These are phyloP conservation scores for Hyaloscypha finlandica DNA, from an alignment of 495 filamentous ascomycete species.

Conservation along the genomic window DNA sequence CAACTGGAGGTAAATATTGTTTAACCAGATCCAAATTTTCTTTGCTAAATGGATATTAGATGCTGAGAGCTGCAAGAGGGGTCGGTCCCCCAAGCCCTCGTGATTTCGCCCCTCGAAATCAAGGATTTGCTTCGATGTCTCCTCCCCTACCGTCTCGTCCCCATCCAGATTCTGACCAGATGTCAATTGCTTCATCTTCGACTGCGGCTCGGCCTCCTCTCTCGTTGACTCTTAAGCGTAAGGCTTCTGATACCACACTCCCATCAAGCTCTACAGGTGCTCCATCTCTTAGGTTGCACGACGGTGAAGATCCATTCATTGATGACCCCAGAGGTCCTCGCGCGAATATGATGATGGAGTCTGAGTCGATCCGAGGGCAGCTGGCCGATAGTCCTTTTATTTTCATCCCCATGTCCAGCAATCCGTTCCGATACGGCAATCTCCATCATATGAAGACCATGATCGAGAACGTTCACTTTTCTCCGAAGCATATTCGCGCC, in stretches of 20 bases:
- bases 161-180: neutral
- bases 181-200: neutral
- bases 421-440: neutral
- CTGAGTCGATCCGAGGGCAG: neutral
- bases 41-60: neutral
- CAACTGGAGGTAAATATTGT: neutral
- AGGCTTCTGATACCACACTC: neutral
- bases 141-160: neutral
- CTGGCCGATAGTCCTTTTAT: neutral
- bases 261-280: neutral
- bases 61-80: neutral
- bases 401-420: neutral
- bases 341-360: neutral
- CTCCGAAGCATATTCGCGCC: slow-evolving; percentile 9
- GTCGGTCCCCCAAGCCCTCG: neutral
- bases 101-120: neutral
- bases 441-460: slow-evolving; percentile 1
- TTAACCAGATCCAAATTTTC: neutral
- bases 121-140: neutral
- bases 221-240: neutral
- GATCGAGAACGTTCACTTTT: neutral
- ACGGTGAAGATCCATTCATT: neutral
- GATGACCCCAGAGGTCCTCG: neutral
- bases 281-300: neutral
- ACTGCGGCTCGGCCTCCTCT: neutral